Evolutionary conservation across 2,329 filamentous ascomycete species (phyloP), one percentile per base, ranked within the genome.

Genomic region (Colletotrichum sp.): DNA sequence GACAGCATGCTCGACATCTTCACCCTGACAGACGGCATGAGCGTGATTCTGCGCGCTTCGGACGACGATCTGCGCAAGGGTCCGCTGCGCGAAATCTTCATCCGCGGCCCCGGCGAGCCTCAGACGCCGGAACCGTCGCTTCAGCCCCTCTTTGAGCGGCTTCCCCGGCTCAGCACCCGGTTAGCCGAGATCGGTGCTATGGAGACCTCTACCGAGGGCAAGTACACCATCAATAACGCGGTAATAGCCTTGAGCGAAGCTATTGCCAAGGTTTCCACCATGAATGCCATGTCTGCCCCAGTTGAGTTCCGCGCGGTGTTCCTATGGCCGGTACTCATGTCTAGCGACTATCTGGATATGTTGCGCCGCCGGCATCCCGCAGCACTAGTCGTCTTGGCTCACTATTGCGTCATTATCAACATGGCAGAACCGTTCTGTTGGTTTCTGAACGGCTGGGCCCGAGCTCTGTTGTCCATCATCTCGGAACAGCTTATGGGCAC

Each of bases 1-100:
- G 81, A 82, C 6, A 82, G 84, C 36, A 73, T 85, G 39, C 39
- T 84, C n/a, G 83, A 84, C 55, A 80, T 85, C 6, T 82, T 83
- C 52, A 77, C 81, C 13, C 78, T 85, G 6, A 76, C 81, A 8
- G 78, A 80, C 15, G 83, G 83, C 64, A 84, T 85, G 79, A 79
- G 74, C 64, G 78, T 77, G 24, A 82, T 85, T 8, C 76, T 85
- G 5, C 71, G 80, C 52, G 78, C 80, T 7, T 84, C 78, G 2
- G 78, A 82, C 8, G 55, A 73, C 12, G 69, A 60, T 49, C 78
- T 82, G 36, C 78, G 78, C 32, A 72, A 69, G 15, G 81, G 81
- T 5, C 77, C 72, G 24, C 77, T 82, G 44, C 77, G 71, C 49
- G 78, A 76, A 39, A 75, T 82, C 26, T 81, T 82, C 72, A 64